Evolutionary conservation across 257 asterid genomes (phyloP).

Genomic region (Solanum lignicaule): DNA sequence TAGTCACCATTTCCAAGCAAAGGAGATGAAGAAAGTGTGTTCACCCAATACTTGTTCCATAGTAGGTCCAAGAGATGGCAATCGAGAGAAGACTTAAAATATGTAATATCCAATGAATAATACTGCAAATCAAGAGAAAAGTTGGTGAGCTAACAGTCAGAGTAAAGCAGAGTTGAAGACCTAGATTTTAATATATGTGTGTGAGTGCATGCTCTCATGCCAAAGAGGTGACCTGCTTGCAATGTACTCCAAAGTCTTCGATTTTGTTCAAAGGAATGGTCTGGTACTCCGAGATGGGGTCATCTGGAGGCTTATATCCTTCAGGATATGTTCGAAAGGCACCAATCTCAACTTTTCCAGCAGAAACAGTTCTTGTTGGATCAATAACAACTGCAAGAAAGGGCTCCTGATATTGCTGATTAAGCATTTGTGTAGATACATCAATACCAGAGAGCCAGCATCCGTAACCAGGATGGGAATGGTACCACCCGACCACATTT

Average conservation of each 20-base stretch:
- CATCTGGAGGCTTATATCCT: conserved; percentile 95
- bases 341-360: conserved; percentile 97
- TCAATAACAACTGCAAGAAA: conserved; percentile 97
- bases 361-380: conserved; percentile 96
- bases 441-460: conserved; percentile 99
- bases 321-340: conserved; percentile 96
- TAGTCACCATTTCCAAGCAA: conserved; percentile 97
- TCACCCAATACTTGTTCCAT: conserved; percentile 98
- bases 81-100: conserved; percentile 91
- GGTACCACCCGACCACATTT: conserved; percentile 98
- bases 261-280: conserved; percentile 95
- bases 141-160: not conserved
- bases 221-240: conserved; percentile 64
- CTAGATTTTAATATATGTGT: not conserved
- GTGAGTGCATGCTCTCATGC: not conserved
- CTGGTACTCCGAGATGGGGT: conserved; percentile 90
- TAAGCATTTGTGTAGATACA: conserved; percentile 94
- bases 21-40: conserved; percentile 96
- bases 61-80: conserved; percentile 83
- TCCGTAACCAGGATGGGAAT: conserved; percentile 99
- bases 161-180: not conserved
- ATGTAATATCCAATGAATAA: conserved; percentile 90
- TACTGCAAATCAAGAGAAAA: conserved; percentile 40
- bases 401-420: conserved; percentile 94
- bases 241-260: conserved; percentile 97